Evolutionary conservation across 768 basidiomycete genomes (phyloP), one percentile per base, ranked within the genome.

Genomic region (Suillus variegatus): DNA sequence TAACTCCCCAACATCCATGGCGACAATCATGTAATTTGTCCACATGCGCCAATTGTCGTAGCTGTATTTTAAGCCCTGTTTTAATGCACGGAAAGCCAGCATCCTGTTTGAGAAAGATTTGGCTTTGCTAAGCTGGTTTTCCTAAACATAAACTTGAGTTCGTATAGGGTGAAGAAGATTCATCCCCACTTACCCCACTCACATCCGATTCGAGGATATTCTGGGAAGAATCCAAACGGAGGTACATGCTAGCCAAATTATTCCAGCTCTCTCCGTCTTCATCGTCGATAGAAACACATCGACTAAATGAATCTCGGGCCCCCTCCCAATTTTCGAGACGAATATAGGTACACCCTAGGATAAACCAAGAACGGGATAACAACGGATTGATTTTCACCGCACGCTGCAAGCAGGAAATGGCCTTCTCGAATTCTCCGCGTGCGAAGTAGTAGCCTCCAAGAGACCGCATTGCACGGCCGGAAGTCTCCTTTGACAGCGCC

Each of bases 241-340:
- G 85, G 78, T 98, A 97, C 74, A 95, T 89, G 65, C 91, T 95
- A 41, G 97, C 97, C 67, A 99, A 81, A 75, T 99, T 99, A 71
- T 91, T 97, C 97, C 97, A 99, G 69, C 95, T 97, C 82, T 99
- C 97, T 4, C 88, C 94, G 72, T 99, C 96, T 69, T 99, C 97
- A 65, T 96, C 94, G 66, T 99, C 97, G 65, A 99, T 89, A 14
- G 86, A 81, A 1, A 98, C 95, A 70, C 94, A 95, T 16, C 96
- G 84, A 60, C 81, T 81, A 75, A 99, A 99, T 1, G 93, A 92
- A 54, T 90, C 88, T 63, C 88, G 86, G 3, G 93, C 97, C 14
- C 87, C 89, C 18, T 84, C 84, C 96, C 95, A 99, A 58, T 88
- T 80, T 77, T 97, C 93, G 65, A 81, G 71, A n/a, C 91, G 84